A percentile compares a stretch with the other conserved stretches of the same genome.
Conservation (phyloP, 2,329 filamentous ascomycete species). For the Clarireedia homoeocarpa region DNA sequence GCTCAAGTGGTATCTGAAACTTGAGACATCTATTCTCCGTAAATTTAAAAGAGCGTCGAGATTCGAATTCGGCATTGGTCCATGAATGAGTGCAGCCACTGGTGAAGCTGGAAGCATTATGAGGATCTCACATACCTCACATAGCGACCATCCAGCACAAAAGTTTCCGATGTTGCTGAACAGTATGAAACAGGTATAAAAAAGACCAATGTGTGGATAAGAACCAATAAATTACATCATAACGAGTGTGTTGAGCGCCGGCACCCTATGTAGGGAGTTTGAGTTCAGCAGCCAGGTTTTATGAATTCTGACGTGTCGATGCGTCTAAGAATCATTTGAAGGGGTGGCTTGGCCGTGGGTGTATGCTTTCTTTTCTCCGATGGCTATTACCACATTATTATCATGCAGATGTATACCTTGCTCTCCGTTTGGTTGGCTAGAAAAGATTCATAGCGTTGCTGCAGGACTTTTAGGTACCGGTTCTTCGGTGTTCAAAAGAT, state of each 20-base stretch:
- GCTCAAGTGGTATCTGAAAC: too few relatives aligned
- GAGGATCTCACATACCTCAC: background rate
- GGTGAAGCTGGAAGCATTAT: background rate
- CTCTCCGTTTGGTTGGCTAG: slow-evolving; percentile 5
- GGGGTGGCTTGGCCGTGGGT: background rate
- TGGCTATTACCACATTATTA: slow-evolving; percentile 7
- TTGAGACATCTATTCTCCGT: too few relatives aligned
- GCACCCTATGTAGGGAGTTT: slow-evolving; percentile 6
- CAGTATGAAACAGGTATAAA: background rate
- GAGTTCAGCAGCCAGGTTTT: slow-evolving; percentile 3
- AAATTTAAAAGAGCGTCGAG: too few relatives aligned
- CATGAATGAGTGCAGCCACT: too few relatives aligned
- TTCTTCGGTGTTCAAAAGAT: slow-evolving; percentile 2
- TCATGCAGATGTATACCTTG: slow-evolving; percentile 7
- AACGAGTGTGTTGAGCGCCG: slow-evolving; percentile 3
- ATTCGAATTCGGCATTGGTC: too few relatives aligned
- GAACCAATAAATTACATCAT: slow-evolving; percentile 5
- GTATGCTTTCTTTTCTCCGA: slow-evolving; percentile 1
- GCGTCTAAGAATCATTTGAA: slow-evolving; percentile 6
- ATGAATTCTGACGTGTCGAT: slow-evolving; percentile 10
- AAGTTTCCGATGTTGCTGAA: slow-evolving; percentile 1
- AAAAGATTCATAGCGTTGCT: slow-evolving; percentile 4
- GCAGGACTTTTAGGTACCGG: slow-evolving; percentile 8
- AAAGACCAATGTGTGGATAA: background rate
- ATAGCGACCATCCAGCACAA: background rate